A percentile compares a stretch with the other conserved stretches of the same genome.
phyloP scores from a whole-genome alignment of 352 stramenopile genomes.

The Globisporangium barbulae region DNA sequence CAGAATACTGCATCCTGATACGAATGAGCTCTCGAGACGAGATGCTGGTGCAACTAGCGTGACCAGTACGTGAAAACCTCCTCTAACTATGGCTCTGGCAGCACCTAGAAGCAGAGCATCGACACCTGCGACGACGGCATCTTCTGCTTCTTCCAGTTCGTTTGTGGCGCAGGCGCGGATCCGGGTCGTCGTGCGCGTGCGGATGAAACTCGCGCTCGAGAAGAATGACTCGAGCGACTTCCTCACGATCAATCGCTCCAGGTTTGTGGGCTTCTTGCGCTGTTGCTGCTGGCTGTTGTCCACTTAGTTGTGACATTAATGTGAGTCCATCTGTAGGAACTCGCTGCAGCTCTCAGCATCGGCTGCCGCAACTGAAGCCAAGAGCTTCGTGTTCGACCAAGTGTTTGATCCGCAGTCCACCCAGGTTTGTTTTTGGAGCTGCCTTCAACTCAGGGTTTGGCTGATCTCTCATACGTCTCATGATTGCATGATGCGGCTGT shows the following conservation, averaged over 20 bases:
- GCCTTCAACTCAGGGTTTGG: background rate
- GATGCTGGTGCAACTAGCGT: background rate
- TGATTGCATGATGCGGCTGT: background rate
- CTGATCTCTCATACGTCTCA: background rate
- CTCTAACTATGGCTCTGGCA: background rate
- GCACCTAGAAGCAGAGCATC: background rate
- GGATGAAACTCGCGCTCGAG: conserved; percentile 36
- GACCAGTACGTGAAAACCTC: background rate
- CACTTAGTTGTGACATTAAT: background rate
- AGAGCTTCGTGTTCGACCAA: conserved; percentile 51
- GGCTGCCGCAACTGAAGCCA: conserved; percentile 13
- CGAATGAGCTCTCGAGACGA: background rate
- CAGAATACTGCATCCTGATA: background rate
- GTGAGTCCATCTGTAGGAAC: conserved; percentile 15
- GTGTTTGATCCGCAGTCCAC: conserved; percentile 36
- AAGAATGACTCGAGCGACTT: conserved; percentile 29
- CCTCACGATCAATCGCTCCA: conserved; percentile 26
- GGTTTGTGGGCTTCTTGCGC: conserved; percentile 9
- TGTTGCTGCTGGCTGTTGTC: background rate
- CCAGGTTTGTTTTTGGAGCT: conserved; percentile 20
- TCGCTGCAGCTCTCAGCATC: conserved; percentile 25
- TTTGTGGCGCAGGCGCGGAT: conserved; percentile 26
- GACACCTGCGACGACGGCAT: background rate
- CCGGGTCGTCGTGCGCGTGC: conserved; percentile 50
- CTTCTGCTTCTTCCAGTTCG: background rate